Conservation (phyloP, 164 flowering plant species). For the Malania oleifera region DNA sequence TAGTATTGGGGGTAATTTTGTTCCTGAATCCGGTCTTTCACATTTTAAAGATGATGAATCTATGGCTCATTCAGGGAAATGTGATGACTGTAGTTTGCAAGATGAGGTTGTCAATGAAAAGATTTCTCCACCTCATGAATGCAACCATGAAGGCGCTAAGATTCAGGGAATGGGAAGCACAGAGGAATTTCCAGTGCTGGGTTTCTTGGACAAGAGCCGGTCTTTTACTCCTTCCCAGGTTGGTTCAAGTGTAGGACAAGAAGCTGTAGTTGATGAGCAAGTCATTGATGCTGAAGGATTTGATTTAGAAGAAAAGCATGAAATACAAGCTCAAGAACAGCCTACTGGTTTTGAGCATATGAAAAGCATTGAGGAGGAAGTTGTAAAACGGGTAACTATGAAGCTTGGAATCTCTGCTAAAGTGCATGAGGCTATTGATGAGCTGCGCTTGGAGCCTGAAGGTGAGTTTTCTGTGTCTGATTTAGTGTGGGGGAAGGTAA, state of each 20-base stretch:
- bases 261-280: conserved; percentile 8
- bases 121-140: background rate
- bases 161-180: background rate
- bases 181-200: background rate
- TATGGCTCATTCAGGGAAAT: background rate
- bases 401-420: conserved; percentile 11
- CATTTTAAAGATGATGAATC: background rate
- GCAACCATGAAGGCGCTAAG: background rate
- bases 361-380: conserved; percentile 17
- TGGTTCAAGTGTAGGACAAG: conserved; percentile 8
- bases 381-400: conserved; percentile 5
- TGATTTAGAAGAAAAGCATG: conserved; percentile 11
- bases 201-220: background rate
- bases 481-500: conserved; percentile 50
- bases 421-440: conserved; percentile 23
- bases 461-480: conserved; percentile 31
- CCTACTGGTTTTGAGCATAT: conserved; percentile 17
- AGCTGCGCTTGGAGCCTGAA: conserved; percentile 32
- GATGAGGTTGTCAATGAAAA: background rate
- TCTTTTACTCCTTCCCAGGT: background rate
- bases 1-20: background rate
- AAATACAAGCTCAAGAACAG: conserved; percentile 17
- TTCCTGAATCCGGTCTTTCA: background rate
- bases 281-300: conserved; percentile 10
- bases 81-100: background rate